A percentile compares a stretch with the other conserved stretches of the same genome.
These are phyloP conservation scores for Biscogniauxia sp. DNA, from an alignment of 2,329 filamentous ascomycete species.

Conservation along the genomic window DNA sequence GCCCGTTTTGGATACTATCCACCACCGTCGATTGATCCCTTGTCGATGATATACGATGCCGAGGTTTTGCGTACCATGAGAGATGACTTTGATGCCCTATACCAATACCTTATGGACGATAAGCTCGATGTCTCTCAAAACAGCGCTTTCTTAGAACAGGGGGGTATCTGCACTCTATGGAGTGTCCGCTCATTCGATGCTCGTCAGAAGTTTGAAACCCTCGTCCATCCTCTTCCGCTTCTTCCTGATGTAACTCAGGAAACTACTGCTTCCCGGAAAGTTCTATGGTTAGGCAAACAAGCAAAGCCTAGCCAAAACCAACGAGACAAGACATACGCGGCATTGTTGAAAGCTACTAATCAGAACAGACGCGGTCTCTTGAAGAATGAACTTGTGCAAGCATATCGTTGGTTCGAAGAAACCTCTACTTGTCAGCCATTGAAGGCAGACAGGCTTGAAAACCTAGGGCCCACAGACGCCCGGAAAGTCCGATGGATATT, in stretches of 20 bases:
- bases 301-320: constrained; percentile 47
- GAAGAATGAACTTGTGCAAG: constrained; percentile 59
- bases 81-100: constrained; percentile 68
- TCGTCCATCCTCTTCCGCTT: constrained; percentile 66
- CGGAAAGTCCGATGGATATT: constrained; percentile 78
- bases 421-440: constrained; percentile 48
- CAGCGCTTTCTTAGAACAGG: constrained; percentile 55
- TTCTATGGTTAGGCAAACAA: constrained; percentile 41
- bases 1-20: constrained; percentile 71
- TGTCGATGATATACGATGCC: constrained; percentile 53
- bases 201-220: constrained; percentile 55
- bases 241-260: constrained; percentile 49
- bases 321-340: constrained; percentile 49
- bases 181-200: constrained; percentile 65
- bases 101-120: constrained; percentile 68
- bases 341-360: constrained; percentile 53
- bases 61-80: constrained; percentile 60
- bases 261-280: constrained; percentile 25
- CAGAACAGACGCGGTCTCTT: constrained; percentile 35
- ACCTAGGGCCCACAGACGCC: constrained; percentile 61
- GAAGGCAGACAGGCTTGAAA: constrained; percentile 55
- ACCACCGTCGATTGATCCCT: constrained; percentile 45
- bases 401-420: constrained; percentile 70
- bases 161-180: constrained; percentile 69
- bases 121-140: constrained; percentile 47